Evolutionary conservation across 2,329 filamentous ascomycete genomes (phyloP).

Genomic region (Trichophyton simii): DNA sequence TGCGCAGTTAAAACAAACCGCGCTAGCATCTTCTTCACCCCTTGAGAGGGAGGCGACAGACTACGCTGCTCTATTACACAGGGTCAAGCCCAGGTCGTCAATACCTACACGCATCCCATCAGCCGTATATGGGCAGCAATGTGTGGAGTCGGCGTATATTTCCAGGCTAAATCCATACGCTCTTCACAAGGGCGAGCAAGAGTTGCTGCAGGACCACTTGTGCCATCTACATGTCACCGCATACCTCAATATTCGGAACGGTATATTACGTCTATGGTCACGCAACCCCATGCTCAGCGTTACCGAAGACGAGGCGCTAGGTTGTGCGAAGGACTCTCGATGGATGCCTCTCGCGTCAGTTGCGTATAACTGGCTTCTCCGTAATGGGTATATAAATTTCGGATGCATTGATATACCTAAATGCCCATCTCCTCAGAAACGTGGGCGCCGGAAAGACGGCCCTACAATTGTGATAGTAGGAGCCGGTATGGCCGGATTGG

Average conservation of each 20-base stretch:
- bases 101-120: conserved; percentile 64
- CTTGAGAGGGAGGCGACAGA: not conserved
- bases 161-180: conserved; percentile 83
- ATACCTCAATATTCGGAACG: conserved; percentile 92
- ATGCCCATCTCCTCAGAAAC: conserved; percentile 25
- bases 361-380: conserved; percentile 83
- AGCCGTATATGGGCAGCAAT: conserved; percentile 78
- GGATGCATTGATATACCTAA: conserved; percentile 68
- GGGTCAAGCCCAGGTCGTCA: conserved; percentile 64
- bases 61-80: conserved; percentile 21
- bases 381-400: conserved; percentile 91
- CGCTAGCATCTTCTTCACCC: conserved; percentile 9
- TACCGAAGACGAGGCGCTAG: conserved; percentile 71
- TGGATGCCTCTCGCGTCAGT: conserved; percentile 84
- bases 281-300: conserved; percentile 74
- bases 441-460: conserved; percentile 37
- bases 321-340: conserved; percentile 72
- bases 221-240: conserved; percentile 83
- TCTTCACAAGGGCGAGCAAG: conserved; percentile 73
- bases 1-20: conserved; percentile 10
- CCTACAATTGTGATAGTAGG: conserved; percentile 79
- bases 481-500: conserved; percentile 85
- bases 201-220: conserved; percentile 65
- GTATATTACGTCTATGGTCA: conserved; percentile 80
- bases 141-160: conserved; percentile 75